Base-by-base conservation (phyloP, 805 yeast genomes). In the Starmerella cellae region DNA sequence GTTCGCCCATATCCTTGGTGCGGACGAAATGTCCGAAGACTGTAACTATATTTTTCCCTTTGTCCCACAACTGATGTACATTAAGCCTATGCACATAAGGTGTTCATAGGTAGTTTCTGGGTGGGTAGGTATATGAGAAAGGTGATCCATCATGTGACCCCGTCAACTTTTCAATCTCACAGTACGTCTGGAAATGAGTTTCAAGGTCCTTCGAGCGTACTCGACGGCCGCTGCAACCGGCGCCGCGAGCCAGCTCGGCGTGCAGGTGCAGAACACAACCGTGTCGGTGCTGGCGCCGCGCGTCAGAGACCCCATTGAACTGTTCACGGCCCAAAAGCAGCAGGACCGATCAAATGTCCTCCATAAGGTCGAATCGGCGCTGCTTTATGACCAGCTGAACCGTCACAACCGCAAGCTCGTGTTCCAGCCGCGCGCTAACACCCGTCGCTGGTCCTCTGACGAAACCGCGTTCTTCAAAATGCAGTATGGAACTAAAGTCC, bases 401-500 rank as follows among this genome's bases (percentile, higher is more conserved):
- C 38, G 50, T 17, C 30, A 34, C 9, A 39, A 50, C 24, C 45
- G 48, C 24, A 36, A 45, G 16, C 46, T 54, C 18, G 55, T 55
- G 14, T 58, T 56, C 44, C 43, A 57, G 24, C 59, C 19, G 26
- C 59, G 3, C 41, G 51, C 23, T 42, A 46, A 19, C 47, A 52
- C 8, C 22, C 38, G 21, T 4, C 2, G 14, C 27, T 42, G 22
- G 36, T 8, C 20, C 14, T 31, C 11, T n/a, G 47, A 43, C 11
- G 45, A 43, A 28, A 39, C 33, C 10, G 31, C 17, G n/a, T 17
- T 2, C 9, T 11, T 18, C n/a, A 11, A n/a, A 14, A 32, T 46
- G 41, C 19, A 13, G 30, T n/a, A 43, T 14, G 47, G 47, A 24
- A 29, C 19, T 4, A 17, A n/a, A n/a, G 27, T 3, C 24, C 27